Evolutionary conservation across 2,329 filamentous ascomycete species (phyloP).

Genomic region (Ophiobolus disseminans): DNA sequence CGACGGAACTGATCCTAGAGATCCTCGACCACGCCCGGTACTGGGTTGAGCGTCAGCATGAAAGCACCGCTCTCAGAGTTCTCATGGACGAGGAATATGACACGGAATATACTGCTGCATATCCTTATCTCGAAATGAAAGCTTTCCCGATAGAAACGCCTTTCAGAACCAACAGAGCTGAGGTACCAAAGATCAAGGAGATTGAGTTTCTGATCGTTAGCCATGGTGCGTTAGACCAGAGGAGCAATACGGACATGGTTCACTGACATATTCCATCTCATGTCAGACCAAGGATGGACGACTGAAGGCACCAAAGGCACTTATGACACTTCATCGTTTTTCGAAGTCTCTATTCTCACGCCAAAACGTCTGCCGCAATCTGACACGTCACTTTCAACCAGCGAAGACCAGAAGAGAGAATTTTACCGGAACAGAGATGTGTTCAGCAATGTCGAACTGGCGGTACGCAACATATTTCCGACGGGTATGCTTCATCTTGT

Average conservation of each 20-base stretch:
- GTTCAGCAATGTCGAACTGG: background rate
- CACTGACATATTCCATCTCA: background rate
- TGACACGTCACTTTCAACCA: too few species aligned
- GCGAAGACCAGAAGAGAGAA: slow-evolving; percentile 1
- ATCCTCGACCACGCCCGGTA: slow-evolving; percentile 26
- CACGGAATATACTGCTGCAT: slow-evolving; percentile 10
- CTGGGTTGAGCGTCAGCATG: slow-evolving; percentile 10
- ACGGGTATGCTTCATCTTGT: slow-evolving; percentile 3
- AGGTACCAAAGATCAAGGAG: slow-evolving; percentile 18
- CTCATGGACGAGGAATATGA: slow-evolving; percentile 12
- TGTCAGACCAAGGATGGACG: slow-evolving; percentile 28
- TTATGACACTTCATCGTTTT: slow-evolving; percentile 30
- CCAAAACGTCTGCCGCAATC: too few species aligned
- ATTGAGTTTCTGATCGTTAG: slow-evolving; percentile 26
- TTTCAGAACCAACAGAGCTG: too few species aligned
- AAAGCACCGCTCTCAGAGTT: background rate
- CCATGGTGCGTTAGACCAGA: slow-evolving; percentile 8
- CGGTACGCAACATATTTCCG: background rate
- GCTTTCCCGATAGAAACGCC: background rate
- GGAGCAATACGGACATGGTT: background rate
- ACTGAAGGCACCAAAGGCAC: slow-evolving; percentile 17
- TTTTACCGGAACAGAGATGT: background rate
- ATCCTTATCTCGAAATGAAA: slow-evolving; percentile 10
- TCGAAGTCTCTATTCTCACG: slow-evolving; percentile 25
- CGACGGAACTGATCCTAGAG: slow-evolving; percentile 20